Percentiles rank a stretch among this genome's conserved stretches.
phyloP scores from a whole-genome alignment of 352 stramenopile species.

The Pythium rhizo-oryzae region DNA sequence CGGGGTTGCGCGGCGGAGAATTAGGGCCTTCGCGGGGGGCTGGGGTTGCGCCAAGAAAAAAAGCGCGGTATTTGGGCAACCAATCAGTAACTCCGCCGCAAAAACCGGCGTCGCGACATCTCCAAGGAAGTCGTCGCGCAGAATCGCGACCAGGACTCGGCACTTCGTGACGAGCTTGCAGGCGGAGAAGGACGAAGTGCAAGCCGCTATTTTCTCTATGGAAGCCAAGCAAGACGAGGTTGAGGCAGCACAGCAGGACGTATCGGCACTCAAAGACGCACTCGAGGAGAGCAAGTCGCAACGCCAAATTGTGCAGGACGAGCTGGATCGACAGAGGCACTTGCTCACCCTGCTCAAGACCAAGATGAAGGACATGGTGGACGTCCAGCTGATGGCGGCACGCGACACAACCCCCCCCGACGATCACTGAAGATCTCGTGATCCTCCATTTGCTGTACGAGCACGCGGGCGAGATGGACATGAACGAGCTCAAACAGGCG shows the following conservation, averaged over 20 bases:
- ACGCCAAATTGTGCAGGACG: constrained; percentile 14
- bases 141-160: constrained; percentile 15
- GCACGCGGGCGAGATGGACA: constrained; percentile 64
- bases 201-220: constrained; percentile 49
- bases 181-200: constrained; percentile 46
- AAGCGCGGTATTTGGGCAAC: no score
- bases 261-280: constrained; percentile 31
- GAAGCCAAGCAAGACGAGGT: constrained; percentile 44
- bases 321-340: constrained; percentile 45
- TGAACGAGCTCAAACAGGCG: constrained; percentile 64
- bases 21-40: no score
- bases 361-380: constrained; percentile 73
- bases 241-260: constrained; percentile 36
- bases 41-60: no score
- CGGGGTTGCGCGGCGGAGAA: no score
- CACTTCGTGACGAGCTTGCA: constrained; percentile 34
- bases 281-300: constrained; percentile 30
- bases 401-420: constrained; percentile 31
- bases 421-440: constrained; percentile 56
- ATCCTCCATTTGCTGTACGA: constrained; percentile 66
- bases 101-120: background rate
- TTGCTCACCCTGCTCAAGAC: constrained; percentile 48
- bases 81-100: no score
- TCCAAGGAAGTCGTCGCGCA: background rate
- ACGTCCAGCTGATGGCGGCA: constrained; percentile 50